Evolutionary conservation across 148 eudicot species (phyloP).

Genomic region (Rhododendron molle): DNA sequence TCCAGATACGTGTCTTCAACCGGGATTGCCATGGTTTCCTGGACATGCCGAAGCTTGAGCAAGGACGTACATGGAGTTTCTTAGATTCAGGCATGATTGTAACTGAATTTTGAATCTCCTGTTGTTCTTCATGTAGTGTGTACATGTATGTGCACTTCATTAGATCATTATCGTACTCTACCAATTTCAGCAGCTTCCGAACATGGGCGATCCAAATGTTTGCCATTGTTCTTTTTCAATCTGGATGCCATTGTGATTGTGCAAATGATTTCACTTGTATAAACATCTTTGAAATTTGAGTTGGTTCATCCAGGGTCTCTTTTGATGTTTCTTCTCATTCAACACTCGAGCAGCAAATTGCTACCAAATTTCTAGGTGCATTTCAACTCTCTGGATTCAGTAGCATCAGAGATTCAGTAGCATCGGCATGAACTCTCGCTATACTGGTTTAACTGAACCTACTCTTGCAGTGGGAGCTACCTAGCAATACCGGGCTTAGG

Average conservation of each 20-base stretch:
- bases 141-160: background rate
- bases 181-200: background rate
- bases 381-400: background rate
- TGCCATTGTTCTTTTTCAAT: background rate
- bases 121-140: constrained; percentile 3
- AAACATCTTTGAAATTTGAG: background rate
- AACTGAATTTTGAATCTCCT: background rate
- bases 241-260: background rate
- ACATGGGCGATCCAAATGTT: background rate
- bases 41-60: constrained; percentile 24
- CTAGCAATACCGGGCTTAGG: background rate
- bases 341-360: background rate
- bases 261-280: background rate
- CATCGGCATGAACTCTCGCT: background rate
- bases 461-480: background rate
- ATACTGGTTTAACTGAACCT: too few relatives aligned
- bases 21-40: constrained; percentile 80
- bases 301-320: background rate
- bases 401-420: background rate
- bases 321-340: background rate
- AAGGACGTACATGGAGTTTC: background rate
- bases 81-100: background rate
- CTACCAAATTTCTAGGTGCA: background rate
- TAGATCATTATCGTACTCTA: background rate
- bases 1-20: constrained; percentile 55